Evolutionary conservation across 2,329 filamentous ascomycete genomes (phyloP), one percentile per base, ranked within the genome.

Genomic region (Xylaria sp.): DNA sequence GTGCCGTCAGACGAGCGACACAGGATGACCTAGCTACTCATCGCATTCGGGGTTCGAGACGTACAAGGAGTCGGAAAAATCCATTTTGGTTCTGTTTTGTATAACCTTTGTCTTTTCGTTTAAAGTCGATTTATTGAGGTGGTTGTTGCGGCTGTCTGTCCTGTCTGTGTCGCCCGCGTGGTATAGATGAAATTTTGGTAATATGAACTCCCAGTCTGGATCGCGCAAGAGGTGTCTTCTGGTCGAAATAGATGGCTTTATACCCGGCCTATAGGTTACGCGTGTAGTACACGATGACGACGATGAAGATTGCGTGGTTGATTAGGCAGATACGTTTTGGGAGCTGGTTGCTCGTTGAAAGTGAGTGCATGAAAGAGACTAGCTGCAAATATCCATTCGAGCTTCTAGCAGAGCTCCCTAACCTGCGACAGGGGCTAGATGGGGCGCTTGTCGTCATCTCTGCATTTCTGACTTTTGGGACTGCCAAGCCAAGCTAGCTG

Each of bases 41-140:
- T 43, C 62, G 36, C 48, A 48, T 4, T 12, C n/a, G 12, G 43
- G 36, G 46, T 7, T 28, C 3, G 65, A 33, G 72, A 87, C 92
- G 84, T 87, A 97, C 94, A 97, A 97, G 81, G 90, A 91, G 83
- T 97, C 94, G 72, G 93, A 95, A 85, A 94, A 93, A 83, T 97
- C 94, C 94, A 97, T 97, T 74, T 79, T 75, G 69, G 64, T 46
- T 46, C 41, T 46, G 18, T 43, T n/a, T 25, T 2, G 20, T 15
- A 36, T 36, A 36, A 28, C 18, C 2, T 25, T 12, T 20, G 41
- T 46, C 52, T 52, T 28, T 9, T 55, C 48, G 23, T 69, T 58
- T 15, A 31, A 36, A 18, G 43, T 46, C 18, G 58, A 51, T 56
- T 49, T 31, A 48, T 15, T 43, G 46, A 23, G 23, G 41, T 31